phyloP scores from a whole-genome alignment of 2,329 filamentous ascomycete genomes.

The Domatiomyces globalis region DNA sequence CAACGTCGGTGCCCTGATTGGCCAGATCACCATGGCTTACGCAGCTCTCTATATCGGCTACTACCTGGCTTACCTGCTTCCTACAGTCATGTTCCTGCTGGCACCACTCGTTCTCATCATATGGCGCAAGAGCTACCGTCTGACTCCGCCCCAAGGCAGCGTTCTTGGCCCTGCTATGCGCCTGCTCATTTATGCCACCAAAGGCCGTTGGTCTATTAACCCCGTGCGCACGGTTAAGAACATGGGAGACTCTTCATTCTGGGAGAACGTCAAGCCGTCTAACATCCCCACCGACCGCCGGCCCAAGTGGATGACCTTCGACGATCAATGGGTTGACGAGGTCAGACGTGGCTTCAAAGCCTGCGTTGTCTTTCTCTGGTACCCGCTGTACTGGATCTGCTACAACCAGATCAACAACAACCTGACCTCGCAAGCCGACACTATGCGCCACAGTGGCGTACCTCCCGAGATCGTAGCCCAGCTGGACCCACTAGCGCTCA shows the following conservation, averaged over 20 bases:
- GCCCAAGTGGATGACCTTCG: constrained; percentile 64
- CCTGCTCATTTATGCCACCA: constrained; percentile 47
- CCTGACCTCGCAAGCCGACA: constrained; percentile 35
- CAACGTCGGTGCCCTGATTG: constrained; percentile 50
- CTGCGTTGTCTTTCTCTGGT: constrained; percentile 54
- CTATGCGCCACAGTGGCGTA: constrained; percentile 39
- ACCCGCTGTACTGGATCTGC: constrained; percentile 32
- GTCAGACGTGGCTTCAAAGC: constrained; percentile 54
- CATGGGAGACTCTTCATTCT: constrained; percentile 45
- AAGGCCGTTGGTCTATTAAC: constrained; percentile 49
- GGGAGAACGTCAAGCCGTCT: constrained; percentile 56
- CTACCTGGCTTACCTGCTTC: constrained; percentile 56
- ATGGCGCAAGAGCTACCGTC: constrained; percentile 49
- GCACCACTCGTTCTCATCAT: constrained; percentile 48
- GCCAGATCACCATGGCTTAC: constrained; percentile 55
- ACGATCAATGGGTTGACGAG: constrained; percentile 71
- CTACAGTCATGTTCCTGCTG: constrained; percentile 49
- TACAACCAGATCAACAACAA: constrained; percentile 16
- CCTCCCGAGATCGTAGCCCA: constrained; percentile 49
- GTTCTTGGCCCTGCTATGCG: constrained; percentile 53
- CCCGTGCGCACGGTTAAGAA: constrained; percentile 42
- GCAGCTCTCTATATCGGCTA: constrained; percentile 64
- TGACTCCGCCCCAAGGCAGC: constrained; percentile 55
- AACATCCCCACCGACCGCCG: constrained; percentile 40
- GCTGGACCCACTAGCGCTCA: constrained; percentile 45